Conservation (phyloP, 1,139 yeast species). For the Taphrina pruni region DNA sequence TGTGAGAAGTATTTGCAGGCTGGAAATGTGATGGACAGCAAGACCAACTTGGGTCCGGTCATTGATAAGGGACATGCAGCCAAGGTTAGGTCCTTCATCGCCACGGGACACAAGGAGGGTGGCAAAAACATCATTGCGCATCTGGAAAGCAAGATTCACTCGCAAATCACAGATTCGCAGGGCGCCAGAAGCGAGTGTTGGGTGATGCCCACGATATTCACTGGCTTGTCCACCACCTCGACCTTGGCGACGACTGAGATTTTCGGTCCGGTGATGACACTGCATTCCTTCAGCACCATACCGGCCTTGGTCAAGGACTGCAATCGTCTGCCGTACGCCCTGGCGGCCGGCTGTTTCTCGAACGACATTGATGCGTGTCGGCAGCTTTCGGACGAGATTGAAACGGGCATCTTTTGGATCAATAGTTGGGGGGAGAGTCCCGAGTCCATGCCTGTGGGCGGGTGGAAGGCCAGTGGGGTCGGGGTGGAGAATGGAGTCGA, state of each 20-base stretch:
- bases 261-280: constrained; percentile 88
- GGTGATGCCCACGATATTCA: constrained; percentile 36
- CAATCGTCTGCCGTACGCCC: constrained; percentile 76
- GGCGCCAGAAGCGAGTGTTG: constrained; percentile 9
- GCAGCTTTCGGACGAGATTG: constrained; percentile 66
- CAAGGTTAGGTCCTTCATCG: constrained; percentile 29
- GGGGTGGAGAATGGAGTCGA: constrained; percentile 86
- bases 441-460: constrained; percentile 79
- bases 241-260: constrained; percentile 63
- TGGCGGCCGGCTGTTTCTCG: constrained; percentile 85
- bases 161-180: background rate
- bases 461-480: constrained; percentile 76
- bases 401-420: constrained; percentile 86
- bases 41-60: constrained; percentile 19
- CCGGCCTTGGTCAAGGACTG: constrained; percentile 75
- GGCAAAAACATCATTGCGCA: constrained; percentile 25
- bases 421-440: constrained; percentile 80
- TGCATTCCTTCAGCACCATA: constrained; percentile 68
- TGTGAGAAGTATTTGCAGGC: constrained; percentile 18
- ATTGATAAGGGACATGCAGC: constrained; percentile 20
- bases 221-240: constrained; percentile 16
- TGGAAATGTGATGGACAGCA: constrained; percentile 11
- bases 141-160: constrained; percentile 20
- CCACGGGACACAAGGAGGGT: constrained; percentile 25
- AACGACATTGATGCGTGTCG: constrained; percentile 65